Percentiles rank a stretch among this genome's conserved stretches.
These are phyloP conservation scores for Aspergillus calidoustus DNA, from an alignment of 2,329 filamentous ascomycete species.

Conservation along the genomic window DNA sequence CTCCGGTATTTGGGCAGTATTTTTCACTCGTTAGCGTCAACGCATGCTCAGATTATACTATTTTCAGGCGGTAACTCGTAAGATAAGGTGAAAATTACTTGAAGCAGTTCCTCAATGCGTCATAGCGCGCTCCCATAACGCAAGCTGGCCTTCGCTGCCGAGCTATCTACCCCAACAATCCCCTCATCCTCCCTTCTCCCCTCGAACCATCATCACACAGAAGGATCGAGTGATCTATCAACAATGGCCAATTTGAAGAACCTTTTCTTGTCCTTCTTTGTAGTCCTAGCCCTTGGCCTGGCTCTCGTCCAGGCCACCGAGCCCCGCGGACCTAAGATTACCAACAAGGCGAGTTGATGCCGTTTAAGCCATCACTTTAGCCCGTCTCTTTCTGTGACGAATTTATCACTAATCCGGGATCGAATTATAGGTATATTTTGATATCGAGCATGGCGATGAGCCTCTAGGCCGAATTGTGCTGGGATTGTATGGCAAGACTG, in stretches of 20 bases:
- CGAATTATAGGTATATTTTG: constrained; percentile 62
- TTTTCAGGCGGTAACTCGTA: not conserved
- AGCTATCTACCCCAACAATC: constrained; percentile 21
- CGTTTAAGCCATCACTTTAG: not conserved
- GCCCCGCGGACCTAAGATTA: constrained; percentile 81
- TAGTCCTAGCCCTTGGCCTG: constrained; percentile 75
- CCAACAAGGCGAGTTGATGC: constrained; percentile 69
- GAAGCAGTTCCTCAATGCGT: constrained; percentile 6
- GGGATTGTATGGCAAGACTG: constrained; percentile 70
- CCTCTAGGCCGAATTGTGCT: constrained; percentile 65
- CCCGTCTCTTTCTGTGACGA: not conserved
- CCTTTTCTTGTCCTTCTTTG: constrained; percentile 66
- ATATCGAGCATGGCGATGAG: constrained; percentile 67
- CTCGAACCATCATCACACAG: not conserved
- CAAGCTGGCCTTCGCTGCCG: constrained; percentile 41
- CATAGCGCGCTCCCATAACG: constrained; percentile 34
- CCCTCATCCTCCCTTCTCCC: constrained; percentile 22
- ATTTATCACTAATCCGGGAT: constrained; percentile 19
- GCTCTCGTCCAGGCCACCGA: constrained; percentile 70
- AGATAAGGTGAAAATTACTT: constrained; percentile 19
- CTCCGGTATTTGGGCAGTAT: constrained; percentile 29
- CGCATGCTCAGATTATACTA: not conserved
- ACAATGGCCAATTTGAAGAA: constrained; percentile 42
- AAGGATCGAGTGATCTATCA: constrained; percentile 19
- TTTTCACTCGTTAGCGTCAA: not conserved